Conservation (phyloP, 306 rosid genomes). For the Hippophae gyantsensis region DNA sequence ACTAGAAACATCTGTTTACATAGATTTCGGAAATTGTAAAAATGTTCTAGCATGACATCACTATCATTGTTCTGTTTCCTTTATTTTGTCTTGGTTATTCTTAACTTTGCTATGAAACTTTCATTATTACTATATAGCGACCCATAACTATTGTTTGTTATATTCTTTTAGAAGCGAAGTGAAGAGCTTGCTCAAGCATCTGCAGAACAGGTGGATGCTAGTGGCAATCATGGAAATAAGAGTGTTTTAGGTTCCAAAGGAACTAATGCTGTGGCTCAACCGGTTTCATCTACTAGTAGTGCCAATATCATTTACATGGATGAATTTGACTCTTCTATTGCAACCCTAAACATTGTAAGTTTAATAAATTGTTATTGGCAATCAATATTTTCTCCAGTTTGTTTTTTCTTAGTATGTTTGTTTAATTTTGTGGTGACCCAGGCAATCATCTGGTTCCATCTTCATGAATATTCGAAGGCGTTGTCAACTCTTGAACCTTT, state of each 20-base stretch:
- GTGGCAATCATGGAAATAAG: constrained; percentile 48
- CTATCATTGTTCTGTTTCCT: too few relatives aligned
- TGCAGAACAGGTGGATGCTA: constrained; percentile 57
- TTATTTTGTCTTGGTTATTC: background rate
- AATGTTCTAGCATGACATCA: too few relatives aligned
- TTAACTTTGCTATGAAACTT: constrained; percentile 14
- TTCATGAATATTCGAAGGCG: constrained; percentile 74
- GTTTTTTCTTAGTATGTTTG: constrained; percentile 6
- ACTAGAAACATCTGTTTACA: too few relatives aligned
- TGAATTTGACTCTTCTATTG: constrained; percentile 71
- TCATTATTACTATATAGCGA: background rate
- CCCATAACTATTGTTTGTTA: constrained; percentile 2
- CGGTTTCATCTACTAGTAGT: constrained; percentile 42
- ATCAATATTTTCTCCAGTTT: background rate
- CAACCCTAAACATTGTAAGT: constrained; percentile 35
- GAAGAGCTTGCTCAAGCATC: constrained; percentile 59
- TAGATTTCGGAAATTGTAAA: too few relatives aligned
- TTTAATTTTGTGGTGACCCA: constrained; percentile 18
- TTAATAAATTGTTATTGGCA: background rate
- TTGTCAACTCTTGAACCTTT: constrained; percentile 76
- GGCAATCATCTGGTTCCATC: constrained; percentile 94
- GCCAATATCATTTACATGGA: constrained; percentile 42
- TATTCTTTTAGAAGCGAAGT: constrained; percentile 52
- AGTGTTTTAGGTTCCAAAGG: constrained; percentile 57
- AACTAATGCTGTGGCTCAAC: constrained; percentile 34